Percentiles rank a stretch among this genome's conserved stretches.
These are phyloP conservation scores for Claviceps quebecensis DNA, from an alignment of 2,329 filamentous ascomycete genomes.

Conservation along the genomic window DNA sequence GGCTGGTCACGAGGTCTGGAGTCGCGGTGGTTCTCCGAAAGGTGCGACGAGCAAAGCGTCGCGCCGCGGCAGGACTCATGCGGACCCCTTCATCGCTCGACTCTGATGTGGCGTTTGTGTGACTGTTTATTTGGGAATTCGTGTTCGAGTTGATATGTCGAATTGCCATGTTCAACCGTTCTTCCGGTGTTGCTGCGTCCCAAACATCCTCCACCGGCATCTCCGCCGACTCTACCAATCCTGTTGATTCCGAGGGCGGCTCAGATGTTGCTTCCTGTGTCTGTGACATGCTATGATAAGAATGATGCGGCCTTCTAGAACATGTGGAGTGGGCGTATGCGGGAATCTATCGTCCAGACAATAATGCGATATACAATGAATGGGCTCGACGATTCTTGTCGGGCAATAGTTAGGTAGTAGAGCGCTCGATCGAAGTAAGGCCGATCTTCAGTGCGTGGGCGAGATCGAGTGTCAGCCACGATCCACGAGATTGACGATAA, in stretches of 20 bases:
- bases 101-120: constrained; percentile 15
- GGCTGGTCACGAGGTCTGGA: constrained; percentile 25
- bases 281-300: constrained; percentile 2
- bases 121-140: background rate
- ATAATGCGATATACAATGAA: too few species aligned
- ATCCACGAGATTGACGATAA: background rate
- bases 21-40: constrained; percentile 22
- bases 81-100: constrained; percentile 23
- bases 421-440: background rate
- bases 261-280: background rate
- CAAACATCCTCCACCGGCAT: too few species aligned
- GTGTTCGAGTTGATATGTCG: background rate
- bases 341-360: background rate
- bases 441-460: background rate
- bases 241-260: background rate
- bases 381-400: too few species aligned
- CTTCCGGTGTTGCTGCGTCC: background rate
- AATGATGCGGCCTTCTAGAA: background rate
- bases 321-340: background rate
- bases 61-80: constrained; percentile 21
- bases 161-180: background rate
- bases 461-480: background rate
- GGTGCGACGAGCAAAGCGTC: constrained; percentile 22
- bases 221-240: too few species aligned
- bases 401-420: too few species aligned